Base-by-base conservation (phyloP, 148 eudicot species). In the Chenopodium album region DNA sequence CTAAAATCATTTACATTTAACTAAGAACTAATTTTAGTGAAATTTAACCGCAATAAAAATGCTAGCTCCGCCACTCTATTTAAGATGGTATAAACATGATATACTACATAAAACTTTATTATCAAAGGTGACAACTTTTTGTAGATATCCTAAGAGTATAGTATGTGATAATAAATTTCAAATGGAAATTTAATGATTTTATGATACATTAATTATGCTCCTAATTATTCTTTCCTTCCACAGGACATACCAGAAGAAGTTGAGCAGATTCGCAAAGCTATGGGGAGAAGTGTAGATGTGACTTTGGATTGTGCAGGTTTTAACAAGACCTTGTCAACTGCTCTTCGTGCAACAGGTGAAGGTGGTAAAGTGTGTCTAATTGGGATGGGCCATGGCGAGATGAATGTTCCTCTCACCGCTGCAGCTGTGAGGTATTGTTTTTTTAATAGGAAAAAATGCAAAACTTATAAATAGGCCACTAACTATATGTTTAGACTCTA, bases 331-430 rank as follows among this genome's bases (percentile, higher is more conserved):
- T 93, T 94, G 97, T 87, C 97, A 0, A 91, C 94, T n/a, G 98
- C 97, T 66, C 88, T 94, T 11, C 82, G 85, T 74, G 95, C 95
- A 73, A 94, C 97, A 63, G 81, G 92, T 77, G 66, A 92, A 22
- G 97, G 97, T 32, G 98, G 97, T 77, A 94, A 91, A 82, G 97
- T 94, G 65, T 94, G 98, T 87, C 91, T 94, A 6, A 92, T 94
- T 67, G 98, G 98, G 59, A 84, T 94, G 97, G 97, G 97, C 26
- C 97, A 93, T 75, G 84, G 82, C 5, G 91, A 84, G 87, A 91
- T 94, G 93, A 94, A 91, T 63, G 89, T 94, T 74, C 97, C 98
- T 31, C 94, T 94, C 74, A 90, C 98, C 23, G 87, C 94, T 59
- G 98, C 98, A 48, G 97, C 95, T 28, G 98, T 90, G 70, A 92